phyloP scores from a whole-genome alignment of 345 rosid genomes.

The Combretum micranthum region DNA sequence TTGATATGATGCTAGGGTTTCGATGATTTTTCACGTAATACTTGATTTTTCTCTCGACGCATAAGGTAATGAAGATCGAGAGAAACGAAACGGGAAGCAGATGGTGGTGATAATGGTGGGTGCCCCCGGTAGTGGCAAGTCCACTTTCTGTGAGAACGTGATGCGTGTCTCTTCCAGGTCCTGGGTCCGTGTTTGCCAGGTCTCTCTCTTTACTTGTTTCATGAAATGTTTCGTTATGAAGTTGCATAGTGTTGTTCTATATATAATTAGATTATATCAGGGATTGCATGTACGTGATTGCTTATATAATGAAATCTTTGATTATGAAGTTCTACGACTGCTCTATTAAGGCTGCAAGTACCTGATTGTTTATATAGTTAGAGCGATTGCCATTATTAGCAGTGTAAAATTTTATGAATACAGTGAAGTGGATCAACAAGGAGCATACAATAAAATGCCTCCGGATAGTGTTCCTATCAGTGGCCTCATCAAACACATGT shows the following conservation, averaged over 20 bases:
- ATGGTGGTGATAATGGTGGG: constrained; percentile 55
- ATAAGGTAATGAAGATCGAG: constrained; percentile 13
- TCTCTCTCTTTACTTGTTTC: constrained; percentile 25
- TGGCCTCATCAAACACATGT: too few species aligned
- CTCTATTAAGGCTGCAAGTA: too few species aligned
- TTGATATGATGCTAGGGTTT: too few species aligned
- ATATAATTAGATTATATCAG: too few species aligned
- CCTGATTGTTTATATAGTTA: background rate
- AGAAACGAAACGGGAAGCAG: constrained; percentile 33
- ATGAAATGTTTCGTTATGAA: constrained; percentile 26
- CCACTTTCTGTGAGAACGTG: constrained; percentile 74
- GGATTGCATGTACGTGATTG: too few species aligned
- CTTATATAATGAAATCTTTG: too few species aligned
- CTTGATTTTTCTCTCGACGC: background rate
- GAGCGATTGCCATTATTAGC: background rate
- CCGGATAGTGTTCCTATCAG: too few species aligned
- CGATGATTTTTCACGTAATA: background rate
- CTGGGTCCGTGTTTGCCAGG: constrained; percentile 95
- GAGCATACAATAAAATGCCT: too few species aligned
- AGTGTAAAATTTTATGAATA: too few species aligned
- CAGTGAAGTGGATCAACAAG: too few species aligned
- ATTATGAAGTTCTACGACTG: too few species aligned
- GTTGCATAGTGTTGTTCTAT: too few species aligned
- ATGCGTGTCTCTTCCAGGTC: constrained; percentile 51
- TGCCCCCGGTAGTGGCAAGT: constrained; percentile 93